phyloP scores from a whole-genome alignment of 805 yeast genomes.

The Monosporozyma servazzii region DNA sequence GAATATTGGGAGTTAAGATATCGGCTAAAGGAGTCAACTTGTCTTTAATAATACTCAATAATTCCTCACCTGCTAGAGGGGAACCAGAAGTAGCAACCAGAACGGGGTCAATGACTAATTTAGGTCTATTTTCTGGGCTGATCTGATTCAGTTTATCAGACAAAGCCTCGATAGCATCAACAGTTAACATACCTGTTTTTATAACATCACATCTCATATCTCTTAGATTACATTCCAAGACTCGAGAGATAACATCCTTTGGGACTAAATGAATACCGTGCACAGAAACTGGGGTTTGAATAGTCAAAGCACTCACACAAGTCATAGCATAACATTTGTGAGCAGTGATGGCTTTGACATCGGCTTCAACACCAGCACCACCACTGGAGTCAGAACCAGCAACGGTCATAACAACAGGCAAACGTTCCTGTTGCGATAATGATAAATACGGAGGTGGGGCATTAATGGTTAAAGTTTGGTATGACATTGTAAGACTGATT shows the following conservation, averaged over 20 bases:
- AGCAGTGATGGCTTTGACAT: conserved; percentile 66
- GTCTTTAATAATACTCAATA: conserved; percentile 34
- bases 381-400: conserved; percentile 85
- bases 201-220: conserved; percentile 60
- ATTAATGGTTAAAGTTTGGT: conserved; percentile 15
- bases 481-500: conserved; percentile 7
- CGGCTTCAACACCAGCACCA: conserved; percentile 91
- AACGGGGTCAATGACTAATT: conserved; percentile 71
- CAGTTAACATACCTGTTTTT: conserved; percentile 72
- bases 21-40: conserved; percentile 46
- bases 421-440: conserved; percentile 17
- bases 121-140: conserved; percentile 20
- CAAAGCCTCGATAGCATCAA: conserved; percentile 43
- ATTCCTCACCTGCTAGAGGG: conserved; percentile 36
- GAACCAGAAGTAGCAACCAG: conserved; percentile 76
- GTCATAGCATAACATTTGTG: conserved; percentile 71
- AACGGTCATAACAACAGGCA: conserved; percentile 37
- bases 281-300: conserved; percentile 54
- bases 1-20: conserved; percentile 65
- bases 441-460: conserved; percentile 28
- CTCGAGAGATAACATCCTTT: conserved; percentile 35
- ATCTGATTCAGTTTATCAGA: conserved; percentile 28
- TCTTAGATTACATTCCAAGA: conserved; percentile 44
- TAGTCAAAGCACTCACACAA: conserved; percentile 69
- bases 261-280: conserved; percentile 35